Conservation (phyloP, 768 basidiomycete species). For the Termitomyces eurrhizus region DNA sequence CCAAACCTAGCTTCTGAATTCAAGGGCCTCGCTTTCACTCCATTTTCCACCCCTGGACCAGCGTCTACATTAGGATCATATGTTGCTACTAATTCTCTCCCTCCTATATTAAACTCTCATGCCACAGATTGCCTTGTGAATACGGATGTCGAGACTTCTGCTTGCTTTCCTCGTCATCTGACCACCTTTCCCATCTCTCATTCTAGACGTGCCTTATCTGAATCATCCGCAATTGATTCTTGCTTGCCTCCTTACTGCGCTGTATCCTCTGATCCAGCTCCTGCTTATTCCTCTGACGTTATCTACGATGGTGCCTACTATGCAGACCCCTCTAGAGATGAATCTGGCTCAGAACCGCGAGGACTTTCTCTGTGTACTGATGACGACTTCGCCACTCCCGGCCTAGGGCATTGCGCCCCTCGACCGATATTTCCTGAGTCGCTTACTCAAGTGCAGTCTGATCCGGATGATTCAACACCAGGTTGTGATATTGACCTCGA, state of each 20-base stretch:
- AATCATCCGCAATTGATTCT: not conserved
- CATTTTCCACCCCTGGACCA: constrained; percentile 21
- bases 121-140: not conserved
- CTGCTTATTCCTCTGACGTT: constrained; percentile 18
- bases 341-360: constrained; percentile 15
- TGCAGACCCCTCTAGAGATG: constrained; percentile 15
- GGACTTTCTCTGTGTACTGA: not conserved
- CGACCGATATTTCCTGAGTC: constrained; percentile 47
- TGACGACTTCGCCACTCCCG: constrained; percentile 37
- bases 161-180: not conserved
- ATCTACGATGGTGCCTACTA: constrained; percentile 12
- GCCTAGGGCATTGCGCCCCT: constrained; percentile 34
- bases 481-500: constrained; percentile 35
- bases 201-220: not conserved
- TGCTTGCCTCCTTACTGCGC: constrained; percentile 12
- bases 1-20: not conserved
- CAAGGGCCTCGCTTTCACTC: constrained; percentile 8
- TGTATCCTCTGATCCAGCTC: constrained; percentile 12
- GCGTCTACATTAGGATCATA: constrained; percentile 2
- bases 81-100: not conserved
- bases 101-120: not conserved
- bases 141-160: not conserved
- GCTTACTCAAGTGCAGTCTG: constrained; percentile 46
- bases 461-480: constrained; percentile 30
- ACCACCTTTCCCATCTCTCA: not conserved